Evolutionary conservation across 768 basidiomycete genomes (phyloP).

Genomic region (Mycena chlorophos): DNA sequence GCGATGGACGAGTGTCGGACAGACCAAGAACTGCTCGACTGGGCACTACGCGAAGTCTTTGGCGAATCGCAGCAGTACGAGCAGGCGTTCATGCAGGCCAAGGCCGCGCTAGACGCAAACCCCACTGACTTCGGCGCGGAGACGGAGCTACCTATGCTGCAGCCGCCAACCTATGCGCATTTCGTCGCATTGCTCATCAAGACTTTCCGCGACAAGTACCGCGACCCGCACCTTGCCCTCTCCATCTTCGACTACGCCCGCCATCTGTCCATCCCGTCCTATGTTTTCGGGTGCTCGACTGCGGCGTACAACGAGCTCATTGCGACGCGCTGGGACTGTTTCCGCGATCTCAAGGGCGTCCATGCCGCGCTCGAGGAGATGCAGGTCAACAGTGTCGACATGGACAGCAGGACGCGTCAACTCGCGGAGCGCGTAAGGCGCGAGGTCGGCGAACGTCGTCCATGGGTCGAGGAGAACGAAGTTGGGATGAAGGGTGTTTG

Average conservation of each 20-base stretch:
- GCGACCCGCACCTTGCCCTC: conserved; percentile 78
- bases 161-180: conserved; percentile 69
- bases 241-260: conserved; percentile 81
- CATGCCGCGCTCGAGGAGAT: conserved; percentile 78
- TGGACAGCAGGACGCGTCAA: conserved; percentile 59
- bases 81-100: conserved; percentile 43
- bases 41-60: conserved; percentile 73
- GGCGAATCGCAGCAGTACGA: conserved; percentile 54
- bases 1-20: conserved; percentile 68
- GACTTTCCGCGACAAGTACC: conserved; percentile 74
- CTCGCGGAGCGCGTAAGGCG: conserved; percentile 64
- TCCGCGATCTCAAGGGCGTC: conserved; percentile 80
- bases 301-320: conserved; percentile 87
- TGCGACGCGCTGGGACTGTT: conserved; percentile 78
- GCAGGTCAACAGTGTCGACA: conserved; percentile 71
- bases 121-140: too few species aligned
- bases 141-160: conserved; percentile 40
- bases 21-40: conserved; percentile 71
- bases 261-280: conserved; percentile 72
- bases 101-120: conserved; percentile 29
- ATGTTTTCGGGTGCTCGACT: conserved; percentile 88
- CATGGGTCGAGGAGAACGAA: conserved; percentile 51
- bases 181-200: conserved; percentile 77
- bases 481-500: conserved; percentile 52
- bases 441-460: conserved; percentile 57